Evolutionary conservation across 2,329 filamentous ascomycete genomes (phyloP), one percentile per base, ranked within the genome.

Genomic region (Zasmidium angulare): DNA sequence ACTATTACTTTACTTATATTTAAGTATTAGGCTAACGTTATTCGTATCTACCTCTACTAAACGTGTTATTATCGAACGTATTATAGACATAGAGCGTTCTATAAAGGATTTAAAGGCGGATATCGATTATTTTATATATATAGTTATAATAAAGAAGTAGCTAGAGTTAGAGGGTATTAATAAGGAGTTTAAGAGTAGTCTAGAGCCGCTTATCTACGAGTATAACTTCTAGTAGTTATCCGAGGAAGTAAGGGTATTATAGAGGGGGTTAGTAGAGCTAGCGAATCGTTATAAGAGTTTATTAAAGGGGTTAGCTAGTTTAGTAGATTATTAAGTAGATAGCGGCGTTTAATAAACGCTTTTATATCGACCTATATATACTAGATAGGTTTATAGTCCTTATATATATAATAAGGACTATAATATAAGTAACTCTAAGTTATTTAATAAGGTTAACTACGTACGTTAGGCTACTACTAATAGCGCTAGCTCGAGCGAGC

Each of bases 91-190:
- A 7, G 14, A 36, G 29, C 53, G 11, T 50, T 50, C 26, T 14
- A 55, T 21, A 59, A 54, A 23, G 47, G 53, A 17, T 19, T 59
- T 11, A 55, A 59, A 26, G 26, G 19, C 31, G 40, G 47, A 1
- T 12, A 21, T 2, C 10, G 19, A 43, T 46, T 29, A 31, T 46
- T 21, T 6, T 49, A 29, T 59, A 58, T 51, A 49, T 23, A 40
- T 4, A 43, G 21, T 20, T 61, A 61, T 26, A 19, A 23, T 9
- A 46, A 58, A 20, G 50, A 12, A 10, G 14, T 20, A 10, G 3
- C n/a, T 7, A 14, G 29, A 36, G 29, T 14, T 36, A 36, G 29
- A 36, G 14, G 29, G n/a, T n/a, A n/a, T 7, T 36, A 36, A 7
- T 36, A 36, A 36, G 7, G 29, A 36, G 14, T 7, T 7, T 36